Evolutionary conservation across 2,329 filamentous ascomycete species (phyloP).

Genomic region (Nigrospora osmanthi): DNA sequence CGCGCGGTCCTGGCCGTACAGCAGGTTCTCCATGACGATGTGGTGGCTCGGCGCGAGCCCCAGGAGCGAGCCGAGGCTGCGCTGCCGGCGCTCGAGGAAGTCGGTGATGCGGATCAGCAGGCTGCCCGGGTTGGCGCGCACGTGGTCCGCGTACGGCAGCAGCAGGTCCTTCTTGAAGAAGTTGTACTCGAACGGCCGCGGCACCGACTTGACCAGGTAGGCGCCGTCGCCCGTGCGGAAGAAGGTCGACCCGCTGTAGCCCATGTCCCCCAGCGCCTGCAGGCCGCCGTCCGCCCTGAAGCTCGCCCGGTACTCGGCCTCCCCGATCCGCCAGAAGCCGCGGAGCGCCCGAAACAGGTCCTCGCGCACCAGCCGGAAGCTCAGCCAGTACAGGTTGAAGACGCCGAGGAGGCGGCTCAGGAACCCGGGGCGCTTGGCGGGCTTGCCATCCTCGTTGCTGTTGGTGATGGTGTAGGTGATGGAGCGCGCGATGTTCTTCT

Average conservation of each 20-base stretch:
- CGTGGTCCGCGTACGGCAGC: constrained; percentile 32
- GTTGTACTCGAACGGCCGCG: constrained; percentile 58
- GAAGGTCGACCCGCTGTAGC: constrained; percentile 71
- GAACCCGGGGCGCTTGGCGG: constrained; percentile 13
- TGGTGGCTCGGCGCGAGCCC: constrained; percentile 61
- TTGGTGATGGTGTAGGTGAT: constrained; percentile 28
- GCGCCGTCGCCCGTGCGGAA: constrained; percentile 59
- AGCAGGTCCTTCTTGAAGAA: constrained; percentile 8
- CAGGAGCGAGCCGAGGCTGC: constrained; percentile 51
- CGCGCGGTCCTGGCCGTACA: constrained; percentile 49
- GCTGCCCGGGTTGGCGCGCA: constrained; percentile 50
- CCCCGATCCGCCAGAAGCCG: constrained; percentile 40
- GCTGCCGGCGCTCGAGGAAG: constrained; percentile 49
- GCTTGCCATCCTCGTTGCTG: constrained; percentile 16
- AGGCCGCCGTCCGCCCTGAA: constrained; percentile 37
- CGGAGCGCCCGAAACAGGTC: constrained; percentile 35
- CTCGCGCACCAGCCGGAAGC: constrained; percentile 15
- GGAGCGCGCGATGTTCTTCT: constrained; percentile 28
- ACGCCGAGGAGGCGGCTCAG: constrained; percentile 35
- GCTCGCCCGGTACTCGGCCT: constrained; percentile 44
- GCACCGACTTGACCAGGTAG: constrained; percentile 65
- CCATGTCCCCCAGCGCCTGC: constrained; percentile 57
- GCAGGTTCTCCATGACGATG: constrained; percentile 71
- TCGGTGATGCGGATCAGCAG: constrained; percentile 66
- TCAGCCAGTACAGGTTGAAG: constrained; percentile 26